A percentile compares a stretch with the other conserved stretches of the same genome.
phyloP scores from a whole-genome alignment of 768 basidiomycete genomes.

The Kwoniella europaea region DNA sequence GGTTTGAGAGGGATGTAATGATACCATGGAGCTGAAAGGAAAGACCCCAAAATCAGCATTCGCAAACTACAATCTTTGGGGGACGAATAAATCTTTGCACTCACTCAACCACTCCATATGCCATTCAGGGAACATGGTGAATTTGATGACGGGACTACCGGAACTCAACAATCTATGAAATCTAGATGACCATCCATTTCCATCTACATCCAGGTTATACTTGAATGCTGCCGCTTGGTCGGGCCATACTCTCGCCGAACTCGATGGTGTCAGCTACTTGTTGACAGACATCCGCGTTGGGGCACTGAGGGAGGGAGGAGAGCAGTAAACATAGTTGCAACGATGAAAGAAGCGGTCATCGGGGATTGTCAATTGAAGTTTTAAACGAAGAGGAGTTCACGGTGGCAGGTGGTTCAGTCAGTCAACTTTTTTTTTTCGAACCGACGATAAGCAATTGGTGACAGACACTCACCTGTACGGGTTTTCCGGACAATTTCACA shows the following conservation, averaged over 20 bases:
- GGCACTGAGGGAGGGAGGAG: conserved; percentile 55
- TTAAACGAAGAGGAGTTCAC: no score
- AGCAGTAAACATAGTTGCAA: not conserved
- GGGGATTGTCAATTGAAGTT: not conserved
- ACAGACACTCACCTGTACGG: conserved; percentile 55
- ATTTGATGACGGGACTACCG: conserved; percentile 70
- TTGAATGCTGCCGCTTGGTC: conserved; percentile 67
- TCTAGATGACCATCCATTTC: conserved; percentile 69
- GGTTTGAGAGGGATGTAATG: conserved; percentile 73
- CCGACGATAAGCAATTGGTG: not conserved
- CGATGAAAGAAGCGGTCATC: not conserved
- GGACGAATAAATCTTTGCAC: no score
- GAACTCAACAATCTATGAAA: conserved; percentile 71
- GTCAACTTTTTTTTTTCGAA: not conserved
- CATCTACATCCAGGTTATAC: conserved; percentile 60
- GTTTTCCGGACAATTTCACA: conserved; percentile 65
- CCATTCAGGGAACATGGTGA: conserved; percentile 78
- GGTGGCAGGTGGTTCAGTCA: not conserved
- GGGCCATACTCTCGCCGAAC: conserved; percentile 63
- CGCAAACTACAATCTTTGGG: no score
- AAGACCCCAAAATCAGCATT: no score
- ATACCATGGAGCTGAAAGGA: conserved; percentile 65
- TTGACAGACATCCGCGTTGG: conserved; percentile 60
- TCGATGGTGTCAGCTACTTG: conserved; percentile 63
- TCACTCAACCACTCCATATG: conserved; percentile 50